Evolutionary conservation across 2,329 filamentous ascomycete species (phyloP).

Genomic region (Beauveria varroae): DNA sequence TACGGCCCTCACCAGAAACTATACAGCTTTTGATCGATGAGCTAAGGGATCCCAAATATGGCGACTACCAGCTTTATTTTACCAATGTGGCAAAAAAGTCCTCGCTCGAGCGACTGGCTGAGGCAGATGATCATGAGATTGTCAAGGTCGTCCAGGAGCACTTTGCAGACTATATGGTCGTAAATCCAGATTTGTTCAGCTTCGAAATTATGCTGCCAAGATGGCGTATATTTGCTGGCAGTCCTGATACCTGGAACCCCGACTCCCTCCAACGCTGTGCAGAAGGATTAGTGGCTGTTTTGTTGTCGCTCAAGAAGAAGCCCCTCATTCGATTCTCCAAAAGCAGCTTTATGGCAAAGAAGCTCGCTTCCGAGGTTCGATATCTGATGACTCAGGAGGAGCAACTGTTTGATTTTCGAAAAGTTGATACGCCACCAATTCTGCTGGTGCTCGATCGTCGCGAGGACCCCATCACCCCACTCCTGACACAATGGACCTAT

Average conservation of each 20-base stretch:
- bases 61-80: conserved; percentile 95
- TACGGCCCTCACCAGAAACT: conserved; percentile 85
- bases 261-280: conserved; percentile 80
- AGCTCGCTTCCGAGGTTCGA: conserved; percentile 83
- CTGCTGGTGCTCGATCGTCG: conserved; percentile 83
- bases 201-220: conserved; percentile 65
- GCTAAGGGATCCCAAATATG: conserved; percentile 90
- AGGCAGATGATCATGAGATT: conserved; percentile 96
- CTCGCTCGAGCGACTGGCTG: conserved; percentile 82
- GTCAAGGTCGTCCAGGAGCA: conserved; percentile 91
- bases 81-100: conserved; percentile 98
- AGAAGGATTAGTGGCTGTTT: conserved; percentile 75
- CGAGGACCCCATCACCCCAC: conserved; percentile 88
- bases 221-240: conserved; percentile 72
- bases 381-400: conserved; percentile 95
- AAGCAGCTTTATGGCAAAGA: conserved; percentile 84
- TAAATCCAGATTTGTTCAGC: conserved; percentile 90
- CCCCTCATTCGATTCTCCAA: conserved; percentile 89
- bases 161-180: conserved; percentile 90
- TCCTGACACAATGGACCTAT: conserved; percentile 97
- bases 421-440: conserved; percentile 89
- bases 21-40: conserved; percentile 94
- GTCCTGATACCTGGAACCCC: conserved; percentile 81
- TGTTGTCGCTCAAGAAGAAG: conserved; percentile 92
- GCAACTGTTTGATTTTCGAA: conserved; percentile 91